A percentile compares a stretch with the other conserved stretches of the same genome.
These are phyloP conservation scores for Nakataea oryzae DNA, from an alignment of 2,329 filamentous ascomycete genomes.

Conservation along the genomic window DNA sequence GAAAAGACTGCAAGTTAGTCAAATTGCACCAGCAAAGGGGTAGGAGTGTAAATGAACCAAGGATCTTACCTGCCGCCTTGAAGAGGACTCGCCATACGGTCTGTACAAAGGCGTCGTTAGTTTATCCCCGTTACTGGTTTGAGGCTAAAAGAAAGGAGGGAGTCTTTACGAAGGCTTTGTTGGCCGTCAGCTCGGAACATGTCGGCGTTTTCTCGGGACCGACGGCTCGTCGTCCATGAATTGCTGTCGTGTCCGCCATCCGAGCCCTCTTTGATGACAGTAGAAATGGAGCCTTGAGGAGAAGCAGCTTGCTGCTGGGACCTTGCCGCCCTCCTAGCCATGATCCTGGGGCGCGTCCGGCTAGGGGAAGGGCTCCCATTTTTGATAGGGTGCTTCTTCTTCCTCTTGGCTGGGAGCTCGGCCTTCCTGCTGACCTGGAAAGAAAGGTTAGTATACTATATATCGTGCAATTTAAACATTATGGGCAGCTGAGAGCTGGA, in stretches of 20 bases:
- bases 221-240: not conserved
- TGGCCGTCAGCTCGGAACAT: slow-evolving; percentile 7
- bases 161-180: slow-evolving; percentile 4
- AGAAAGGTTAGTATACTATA: not conserved
- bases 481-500: too few relatives aligned
- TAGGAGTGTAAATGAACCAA: not conserved
- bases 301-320: not conserved
- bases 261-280: not conserved
- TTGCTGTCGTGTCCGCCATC: slow-evolving; percentile 2
- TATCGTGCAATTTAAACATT: not conserved
- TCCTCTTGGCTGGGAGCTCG: slow-evolving; percentile 3
- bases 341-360: not conserved
- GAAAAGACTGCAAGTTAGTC: not conserved
- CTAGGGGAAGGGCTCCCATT: not conserved
- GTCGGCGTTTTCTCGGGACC: slow-evolving; percentile 2
- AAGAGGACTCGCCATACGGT: slow-evolving; percentile 2
- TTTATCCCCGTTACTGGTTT: not conserved
- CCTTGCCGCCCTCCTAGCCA: not conserved
- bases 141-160: not conserved
- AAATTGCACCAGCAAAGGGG: not conserved
- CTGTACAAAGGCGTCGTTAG: not conserved
- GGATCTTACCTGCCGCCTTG: slow-evolving; percentile 8
- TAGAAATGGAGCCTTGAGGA: not conserved
- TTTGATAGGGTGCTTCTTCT: not conserved
- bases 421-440: not conserved